phyloP scores from a whole-genome alignment of 306 rosid genomes.

The Quercus parvula region DNA sequence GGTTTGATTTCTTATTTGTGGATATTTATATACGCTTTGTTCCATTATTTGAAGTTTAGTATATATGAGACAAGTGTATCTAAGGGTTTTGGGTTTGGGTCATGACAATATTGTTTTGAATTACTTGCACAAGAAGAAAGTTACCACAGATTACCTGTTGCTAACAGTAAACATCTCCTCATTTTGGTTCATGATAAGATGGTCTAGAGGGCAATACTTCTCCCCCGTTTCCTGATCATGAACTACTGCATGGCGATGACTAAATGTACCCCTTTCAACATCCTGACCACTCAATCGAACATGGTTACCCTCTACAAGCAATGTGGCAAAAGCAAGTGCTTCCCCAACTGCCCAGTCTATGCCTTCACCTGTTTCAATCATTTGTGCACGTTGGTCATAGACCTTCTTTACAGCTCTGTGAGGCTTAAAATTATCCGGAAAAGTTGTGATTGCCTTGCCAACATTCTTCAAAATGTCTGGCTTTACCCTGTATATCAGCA shows the following conservation, averaged over 20 bases:
- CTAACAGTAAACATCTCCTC: slow-evolving; percentile 96
- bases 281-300: slow-evolving; percentile 96
- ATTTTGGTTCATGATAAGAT: slow-evolving; percentile 77
- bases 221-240: slow-evolving; percentile 93
- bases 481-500: slow-evolving; percentile 55
- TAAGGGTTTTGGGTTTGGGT: too few species aligned
- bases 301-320: slow-evolving; percentile 90
- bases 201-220: slow-evolving; percentile 80
- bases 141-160: slow-evolving; percentile 67
- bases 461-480: slow-evolving; percentile 91
- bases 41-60: too few species aligned
- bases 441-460: slow-evolving; percentile 80
- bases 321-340: slow-evolving; percentile 95
- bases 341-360: slow-evolving; percentile 95
- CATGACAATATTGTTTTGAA: neutral
- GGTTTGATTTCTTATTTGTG: too few species aligned
- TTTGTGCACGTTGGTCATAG: slow-evolving; percentile 80
- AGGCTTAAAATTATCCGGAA: slow-evolving; percentile 81
- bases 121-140: neutral
- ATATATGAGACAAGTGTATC: too few species aligned
- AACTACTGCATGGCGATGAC: slow-evolving; percentile 87
- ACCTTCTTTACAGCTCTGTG: slow-evolving; percentile 91
- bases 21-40: too few species aligned
- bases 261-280: slow-evolving; percentile 97
- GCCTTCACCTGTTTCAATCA: slow-evolving; percentile 94